Evolutionary conservation across 2,329 filamentous ascomycete genomes (phyloP), one percentile per base, ranked within the genome.

Genomic region (Colletotrichum nymphaeae): DNA sequence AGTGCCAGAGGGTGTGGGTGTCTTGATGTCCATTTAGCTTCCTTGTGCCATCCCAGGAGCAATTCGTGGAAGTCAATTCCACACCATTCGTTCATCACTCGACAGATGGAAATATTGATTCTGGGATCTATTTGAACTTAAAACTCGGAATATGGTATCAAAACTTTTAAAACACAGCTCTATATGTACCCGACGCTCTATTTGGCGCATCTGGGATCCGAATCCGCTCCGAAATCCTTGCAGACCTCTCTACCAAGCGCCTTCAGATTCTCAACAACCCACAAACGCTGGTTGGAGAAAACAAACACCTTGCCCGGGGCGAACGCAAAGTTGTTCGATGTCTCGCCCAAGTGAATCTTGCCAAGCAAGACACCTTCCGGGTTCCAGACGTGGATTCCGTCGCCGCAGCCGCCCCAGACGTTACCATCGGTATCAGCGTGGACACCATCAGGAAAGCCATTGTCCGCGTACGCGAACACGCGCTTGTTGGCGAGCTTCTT

Each of bases 311-410:
- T 81, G 16, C 83, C 76, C 12, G 76, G 79, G 0, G 86, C 85
- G 67, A 88, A 88, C 30, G 83, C 86, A 69, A 88, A 88, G 73
- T 88, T 87, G 0, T 85, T 82, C 3, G 83, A 80, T 0, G 83
- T 84, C 0, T 84, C 85, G 0, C 81, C 79, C 0, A 86, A 77
- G 1, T 84, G 52, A 5, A 87, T 84, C 60, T 83, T 84, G 9
- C 86, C 87, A 11, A 89, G 80, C 1, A 88, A 77, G 4, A 82
- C 80, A 1, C 86, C 87, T 0, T 81, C 81, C 0, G 84, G 75
- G 19, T 84, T 85, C 85, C 86, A 89, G 1, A 89, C 80, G 59
- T 85, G 84, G 12, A 89, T 78, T 11, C 87, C 87, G 72, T 88
- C 86, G 3, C 85, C 85, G 66, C 84, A 86, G 12, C 85, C 86